phyloP scores from a whole-genome alignment of 352 stramenopile genomes.

The Pythium dissotocum region DNA sequence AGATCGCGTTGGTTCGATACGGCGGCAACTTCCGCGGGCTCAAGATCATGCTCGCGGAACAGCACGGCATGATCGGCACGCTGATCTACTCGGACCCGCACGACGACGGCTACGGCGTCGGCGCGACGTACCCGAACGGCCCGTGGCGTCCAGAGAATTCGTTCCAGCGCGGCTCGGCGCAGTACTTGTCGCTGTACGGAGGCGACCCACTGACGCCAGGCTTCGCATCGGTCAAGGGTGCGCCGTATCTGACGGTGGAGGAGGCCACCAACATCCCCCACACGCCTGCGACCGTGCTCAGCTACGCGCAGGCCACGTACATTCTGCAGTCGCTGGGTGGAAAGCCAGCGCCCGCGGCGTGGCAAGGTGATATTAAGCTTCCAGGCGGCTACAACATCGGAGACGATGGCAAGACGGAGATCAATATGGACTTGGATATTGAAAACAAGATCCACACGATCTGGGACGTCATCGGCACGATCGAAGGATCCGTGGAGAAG shows the following conservation, averaged over 20 bases:
- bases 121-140: constrained; percentile 72
- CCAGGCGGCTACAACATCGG: constrained; percentile 71
- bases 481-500: constrained; percentile 51
- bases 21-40: constrained; percentile 68
- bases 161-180: constrained; percentile 85
- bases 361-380: constrained; percentile 59
- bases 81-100: constrained; percentile 88
- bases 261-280: constrained; percentile 58
- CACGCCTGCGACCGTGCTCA: constrained; percentile 65
- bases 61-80: constrained; percentile 63
- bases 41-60: constrained; percentile 84
- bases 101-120: constrained; percentile 73
- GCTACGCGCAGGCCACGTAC: constrained; percentile 74
- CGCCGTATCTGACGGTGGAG: constrained; percentile 36
- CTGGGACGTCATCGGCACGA: constrained; percentile 85
- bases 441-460: constrained; percentile 78
- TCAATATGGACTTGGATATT: constrained; percentile 62
- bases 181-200: constrained; percentile 76
- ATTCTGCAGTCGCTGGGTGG: constrained; percentile 69
- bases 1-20: constrained; percentile 68
- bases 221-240: constrained; percentile 29
- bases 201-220: constrained; percentile 58
- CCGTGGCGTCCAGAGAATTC: constrained; percentile 68
- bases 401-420: constrained; percentile 48
- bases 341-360: constrained; percentile 44